Base-by-base conservation (phyloP, 2,329 filamentous ascomycete genomes). In the Botrytis squamosa region DNA sequence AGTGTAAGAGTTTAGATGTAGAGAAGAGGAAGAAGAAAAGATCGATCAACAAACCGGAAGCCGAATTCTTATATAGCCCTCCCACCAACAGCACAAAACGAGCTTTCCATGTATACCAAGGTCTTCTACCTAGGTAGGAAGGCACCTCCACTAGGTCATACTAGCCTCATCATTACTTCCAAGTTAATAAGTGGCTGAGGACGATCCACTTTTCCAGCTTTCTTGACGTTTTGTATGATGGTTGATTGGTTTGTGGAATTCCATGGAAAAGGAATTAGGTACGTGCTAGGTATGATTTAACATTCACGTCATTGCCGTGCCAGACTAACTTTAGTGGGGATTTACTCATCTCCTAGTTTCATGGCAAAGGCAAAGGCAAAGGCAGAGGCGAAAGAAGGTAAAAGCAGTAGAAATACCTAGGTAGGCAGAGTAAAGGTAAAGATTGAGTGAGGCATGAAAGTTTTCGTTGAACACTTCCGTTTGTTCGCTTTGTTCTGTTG, bases 161-260 rank as follows among this genome's bases (percentile, higher is more conserved):
- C 52, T 57, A 57, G 52, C n/a, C 52, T 57, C n/a, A 57, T 57
- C 52, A 57, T 57, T n/a, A 57, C 52, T 57, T 57, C 52, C 52
- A 57, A 57, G 52, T 57, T 57, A 57, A 57, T 29, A 29, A 57
- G 52, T 57, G 52, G 52, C 52, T 57, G 29, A 33, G 52, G 0
- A 7, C 10, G 52, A 18, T 18, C 52, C 52, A 57, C 52, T 29
- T 57, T 57, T 57, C n/a, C 52, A 16, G n/a, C 52, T 57, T 57
- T 57, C 1, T 29, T 16, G 52, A 8, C n/a, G 3, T 2, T 33
- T 18, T 8, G 3, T 8, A 10, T 16, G 0, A 29, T 33, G 29
- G 4, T 29, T 57, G 52, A 57, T 57, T 57, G 52, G 52, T 29
- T 29, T 1, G 7, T 57, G 52, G 52, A 18, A 57, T 57, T 57